Evolutionary conservation across 768 basidiomycete species (phyloP), one percentile per base, ranked within the genome.

Genomic region (Termitomyces titanicus): DNA sequence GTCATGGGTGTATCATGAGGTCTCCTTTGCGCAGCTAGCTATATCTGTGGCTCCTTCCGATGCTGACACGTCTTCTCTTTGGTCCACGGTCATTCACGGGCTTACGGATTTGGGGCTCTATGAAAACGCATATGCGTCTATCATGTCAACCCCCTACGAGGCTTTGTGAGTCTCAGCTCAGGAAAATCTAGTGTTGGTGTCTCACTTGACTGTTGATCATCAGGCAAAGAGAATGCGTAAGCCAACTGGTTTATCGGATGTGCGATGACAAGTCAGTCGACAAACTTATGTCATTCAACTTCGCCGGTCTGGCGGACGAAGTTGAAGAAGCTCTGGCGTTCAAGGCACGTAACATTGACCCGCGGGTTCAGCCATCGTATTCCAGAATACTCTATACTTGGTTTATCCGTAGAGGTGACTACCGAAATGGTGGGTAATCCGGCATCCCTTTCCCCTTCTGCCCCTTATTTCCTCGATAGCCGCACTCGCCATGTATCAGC

Each of bases 331-430:
- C 88, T 15, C 76, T 99, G 39, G 81, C 89, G 18, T 98, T 95
- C 77, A 96, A 98, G 69, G 91, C 94, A 7, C 83, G 95, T 57
- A 96, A 98, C 68, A 87, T 88, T 17, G 92, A 99, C 72, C 94
- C 96, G 47, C 83, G 91, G 42, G 73, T 86, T 37, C 82, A 79
- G 35, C 95, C 95, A 0, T 86, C 84, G 65, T 98, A 96, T 74
- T 86, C 93, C 34, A 83, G 85, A 63, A 92, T 98, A 51, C 72
- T 98, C n/a, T 96, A 97, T 71, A 87, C 92, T 45, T 98, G 94
- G 94, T 88, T 94, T 68, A 82, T 88, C 62, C 79, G 81, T 53
- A 79, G 91, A 67, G 90, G 91, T 25, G 94, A 98, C 68, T 94
- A 94, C 72, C 84, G 93, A 49, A 93, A 83, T 68, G 97, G 96